phyloP scores from a whole-genome alignment of 805 yeast genomes.

The Candida suzukii region DNA sequence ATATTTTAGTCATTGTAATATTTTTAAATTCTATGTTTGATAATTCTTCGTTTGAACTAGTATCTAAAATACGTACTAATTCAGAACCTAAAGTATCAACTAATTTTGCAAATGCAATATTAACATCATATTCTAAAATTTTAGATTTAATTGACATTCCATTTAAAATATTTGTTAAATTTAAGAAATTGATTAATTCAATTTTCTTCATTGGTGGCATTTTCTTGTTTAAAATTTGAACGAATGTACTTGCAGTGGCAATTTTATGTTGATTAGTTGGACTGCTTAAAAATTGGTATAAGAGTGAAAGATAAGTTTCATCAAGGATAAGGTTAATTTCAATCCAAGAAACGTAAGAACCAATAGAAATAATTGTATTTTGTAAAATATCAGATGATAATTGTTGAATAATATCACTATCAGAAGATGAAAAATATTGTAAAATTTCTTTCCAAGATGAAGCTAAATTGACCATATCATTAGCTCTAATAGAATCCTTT shows the following conservation, averaged over 20 bases:
- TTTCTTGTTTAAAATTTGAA: conserved; percentile 49
- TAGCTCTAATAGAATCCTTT: conserved; percentile 75
- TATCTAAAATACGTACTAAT: conserved; percentile 60
- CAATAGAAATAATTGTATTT: conserved; percentile 58
- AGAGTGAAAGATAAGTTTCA: conserved; percentile 45
- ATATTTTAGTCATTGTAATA: conserved; percentile 37
- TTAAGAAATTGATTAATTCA: conserved; percentile 60
- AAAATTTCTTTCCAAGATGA: conserved; percentile 61
- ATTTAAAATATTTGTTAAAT: conserved; percentile 49
- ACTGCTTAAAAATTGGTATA: conserved; percentile 46
- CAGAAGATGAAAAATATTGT: conserved; percentile 21
- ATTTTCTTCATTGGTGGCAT: conserved; percentile 52
- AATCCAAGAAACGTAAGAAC: conserved; percentile 90
- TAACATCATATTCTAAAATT: conserved; percentile 54
- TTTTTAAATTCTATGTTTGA: conserved; percentile 31
- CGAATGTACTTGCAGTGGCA: conserved; percentile 49
- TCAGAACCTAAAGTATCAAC: conserved; percentile 72
- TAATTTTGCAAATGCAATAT: conserved; percentile 67
- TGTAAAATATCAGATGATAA: conserved; percentile 41
- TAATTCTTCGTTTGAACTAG: conserved; percentile 27
- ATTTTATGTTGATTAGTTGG: conserved; percentile 38
- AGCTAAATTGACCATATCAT: conserved; percentile 64
- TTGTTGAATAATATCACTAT: conserved; percentile 14
- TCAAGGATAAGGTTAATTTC: conserved; percentile 70
- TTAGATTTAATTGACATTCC: conserved; percentile 31